Base-by-base conservation (phyloP, 768 basidiomycete genomes). In the Basidioascus undulatus region DNA sequence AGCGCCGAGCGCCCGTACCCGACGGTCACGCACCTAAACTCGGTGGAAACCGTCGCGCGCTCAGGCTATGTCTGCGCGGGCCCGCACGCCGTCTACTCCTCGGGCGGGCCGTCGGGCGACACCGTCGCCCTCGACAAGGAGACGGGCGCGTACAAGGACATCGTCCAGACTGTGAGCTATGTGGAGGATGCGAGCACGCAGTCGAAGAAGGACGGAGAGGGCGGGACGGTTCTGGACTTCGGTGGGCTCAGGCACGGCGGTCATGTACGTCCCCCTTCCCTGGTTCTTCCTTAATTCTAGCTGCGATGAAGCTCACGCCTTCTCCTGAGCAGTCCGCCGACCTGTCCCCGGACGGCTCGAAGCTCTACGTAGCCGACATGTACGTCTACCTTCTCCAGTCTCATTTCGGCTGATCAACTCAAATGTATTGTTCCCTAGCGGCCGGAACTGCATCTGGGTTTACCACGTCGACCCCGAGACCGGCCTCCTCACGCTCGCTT, bases 291-390 rank as follows among this genome's bases (percentile, higher is more conserved):
- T 4, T 12, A 11, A 24, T 12, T 6, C 13, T 3, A 6, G 6
- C 3, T 24, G n/a, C n/a, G n/a, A n/a, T n/a, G n/a, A n/a, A n/a
- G n/a, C n/a, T n/a, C n/a, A n/a, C n/a, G n/a, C n/a, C n/a, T n/a
- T n/a, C n/a, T n/a, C n/a, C n/a, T n/a, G n/a, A n/a, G n/a, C n/a
- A 44, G 43, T 43, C 41, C 11, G 49, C 50, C 13, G 53, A 55
- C 26, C 35, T 55, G 6, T 45, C 44, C 3, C 50, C 52, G n/a
- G 49, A 53, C 33, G 53, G 53, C 6, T 50, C 47, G 28, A 32
- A 45, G 30, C 46, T 52, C 1, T 55, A 55, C 32, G 47, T 53
- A 1, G 53, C 53, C 4, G 53, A 55, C 37, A 53, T 55, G 53
- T 51, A 31, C 39, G 50, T 34, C 13, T 18, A 10, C 13, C 10